Evolutionary conservation across 176 grass and related monocot species (phyloP).

Genomic region (Avena atlantica): DNA sequence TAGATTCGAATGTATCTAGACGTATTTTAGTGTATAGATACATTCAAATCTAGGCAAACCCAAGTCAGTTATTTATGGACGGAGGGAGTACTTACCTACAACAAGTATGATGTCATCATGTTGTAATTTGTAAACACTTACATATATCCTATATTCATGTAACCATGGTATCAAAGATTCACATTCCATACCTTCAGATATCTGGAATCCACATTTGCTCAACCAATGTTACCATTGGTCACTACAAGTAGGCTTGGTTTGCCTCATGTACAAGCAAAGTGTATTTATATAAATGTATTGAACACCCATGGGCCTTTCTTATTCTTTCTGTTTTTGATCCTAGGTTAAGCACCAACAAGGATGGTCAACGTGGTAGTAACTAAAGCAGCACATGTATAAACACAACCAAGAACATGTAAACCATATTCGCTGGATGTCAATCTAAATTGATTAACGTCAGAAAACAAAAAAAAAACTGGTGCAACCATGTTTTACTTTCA

Average conservation of each 20-base stretch:
- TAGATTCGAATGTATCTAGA: too few relatives aligned
- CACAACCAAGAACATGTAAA: neutral
- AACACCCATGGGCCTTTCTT: neutral
- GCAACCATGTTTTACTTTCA: neutral
- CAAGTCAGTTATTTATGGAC: too few relatives aligned
- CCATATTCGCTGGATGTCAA: neutral
- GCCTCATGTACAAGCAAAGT: constrained; percentile 22
- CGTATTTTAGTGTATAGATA: too few relatives aligned
- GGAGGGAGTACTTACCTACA: neutral
- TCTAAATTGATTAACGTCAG: neutral
- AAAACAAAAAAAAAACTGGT: neutral
- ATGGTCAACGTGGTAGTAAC: neutral
- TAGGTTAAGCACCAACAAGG: neutral
- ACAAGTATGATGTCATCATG: constrained; percentile 20
- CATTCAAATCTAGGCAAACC: too few relatives aligned
- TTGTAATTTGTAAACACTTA: neutral
- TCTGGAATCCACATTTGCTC: neutral
- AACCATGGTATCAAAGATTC: neutral
- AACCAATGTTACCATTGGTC: neutral
- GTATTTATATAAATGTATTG: neutral
- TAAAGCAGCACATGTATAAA: neutral
- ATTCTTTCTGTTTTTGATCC: neutral
- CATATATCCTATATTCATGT: neutral
- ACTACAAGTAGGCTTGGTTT: constrained; percentile 19
- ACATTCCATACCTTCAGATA: neutral